phyloP scores from a whole-genome alignment of 2,329 filamentous ascomycete species.

The Diaporthe caulivora region DNA sequence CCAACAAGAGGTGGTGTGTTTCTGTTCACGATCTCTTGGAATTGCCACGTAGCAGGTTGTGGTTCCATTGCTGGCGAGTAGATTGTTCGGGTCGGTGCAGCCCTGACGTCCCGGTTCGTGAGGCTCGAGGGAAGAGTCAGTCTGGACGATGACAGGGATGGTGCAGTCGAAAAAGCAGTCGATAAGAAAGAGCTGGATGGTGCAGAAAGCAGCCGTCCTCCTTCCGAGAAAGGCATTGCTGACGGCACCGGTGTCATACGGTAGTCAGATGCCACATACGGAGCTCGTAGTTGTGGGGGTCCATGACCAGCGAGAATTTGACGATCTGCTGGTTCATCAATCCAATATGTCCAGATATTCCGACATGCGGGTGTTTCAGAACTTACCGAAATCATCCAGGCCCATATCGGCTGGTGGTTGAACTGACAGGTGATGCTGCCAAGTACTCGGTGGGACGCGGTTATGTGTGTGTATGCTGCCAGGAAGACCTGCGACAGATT shows the following conservation, averaged over 20 bases:
- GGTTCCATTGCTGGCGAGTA: not conserved
- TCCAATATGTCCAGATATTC: not conserved
- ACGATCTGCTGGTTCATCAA: constrained; percentile 19
- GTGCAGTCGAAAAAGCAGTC: not conserved
- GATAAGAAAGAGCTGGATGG: not conserved
- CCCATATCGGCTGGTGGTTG: not conserved
- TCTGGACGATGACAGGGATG: constrained; percentile 4
- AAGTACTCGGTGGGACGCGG: not conserved
- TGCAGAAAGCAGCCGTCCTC: not conserved
- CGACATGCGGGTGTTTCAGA: accelerated
- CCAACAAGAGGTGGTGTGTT: not conserved
- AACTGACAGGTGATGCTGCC: not conserved
- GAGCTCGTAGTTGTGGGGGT: not conserved
- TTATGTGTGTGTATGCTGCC: not conserved
- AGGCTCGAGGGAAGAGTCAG: constrained; percentile 6
- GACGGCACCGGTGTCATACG: not conserved
- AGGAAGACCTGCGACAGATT: not conserved
- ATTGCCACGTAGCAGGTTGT: not conserved
- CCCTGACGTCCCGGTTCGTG: not conserved
- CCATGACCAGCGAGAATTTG: constrained; percentile 2
- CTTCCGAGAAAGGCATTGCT: not conserved
- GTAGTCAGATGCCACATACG: not conserved
- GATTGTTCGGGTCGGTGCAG: not conserved
- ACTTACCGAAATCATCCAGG: constrained; percentile 26
- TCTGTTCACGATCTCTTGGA: not conserved